Conservation (phyloP, 2,329 filamentous ascomycete genomes). For the Leptoxyphium fumago region DNA sequence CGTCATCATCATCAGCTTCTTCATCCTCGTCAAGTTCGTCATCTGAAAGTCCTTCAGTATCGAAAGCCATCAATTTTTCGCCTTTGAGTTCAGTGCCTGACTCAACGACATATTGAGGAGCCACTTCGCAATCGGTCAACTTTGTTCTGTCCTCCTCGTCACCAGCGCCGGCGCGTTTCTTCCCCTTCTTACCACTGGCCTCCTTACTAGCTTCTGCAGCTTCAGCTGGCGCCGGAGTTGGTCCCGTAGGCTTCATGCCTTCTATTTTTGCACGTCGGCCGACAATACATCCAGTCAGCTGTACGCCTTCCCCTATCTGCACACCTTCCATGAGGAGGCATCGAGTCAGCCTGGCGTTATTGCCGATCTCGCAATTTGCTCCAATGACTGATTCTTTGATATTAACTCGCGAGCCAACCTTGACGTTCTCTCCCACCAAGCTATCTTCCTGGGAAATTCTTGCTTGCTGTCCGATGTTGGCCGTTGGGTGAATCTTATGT, state of each 20-base stretch:
- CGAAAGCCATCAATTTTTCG: slow-evolving; percentile 46
- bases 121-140: slow-evolving; percentile 83
- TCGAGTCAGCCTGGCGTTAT: slow-evolving; percentile 71
- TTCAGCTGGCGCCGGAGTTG: slow-evolving; percentile 2
- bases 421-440: slow-evolving; percentile 77
- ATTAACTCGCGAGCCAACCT: slow-evolving; percentile 74
- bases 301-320: slow-evolving; percentile 67
- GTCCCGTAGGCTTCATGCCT: slow-evolving; percentile 27
- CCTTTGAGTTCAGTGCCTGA: slow-evolving; percentile 55
- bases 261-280: slow-evolving; percentile 71
- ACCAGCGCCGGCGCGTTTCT: slow-evolving; percentile 36
- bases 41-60: slow-evolving; percentile 23
- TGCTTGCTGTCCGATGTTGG: slow-evolving; percentile 63
- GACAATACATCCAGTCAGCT: slow-evolving; percentile 75
- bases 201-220: slow-evolving; percentile 4
- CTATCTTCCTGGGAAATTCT: slow-evolving; percentile 73
- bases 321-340: slow-evolving; percentile 90
- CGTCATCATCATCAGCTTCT: slow-evolving; percentile 11
- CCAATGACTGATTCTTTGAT: slow-evolving; percentile 88
- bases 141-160: slow-evolving; percentile 30
- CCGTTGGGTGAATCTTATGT: slow-evolving; percentile 68
- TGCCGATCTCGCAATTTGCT: slow-evolving; percentile 70
- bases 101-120: slow-evolving; percentile 68
- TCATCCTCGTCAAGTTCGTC: slow-evolving; percentile 13
- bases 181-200: slow-evolving; percentile 35